Evolutionary conservation across 148 eudicot species (phyloP), one percentile per base, ranked within the genome.

Genomic region (Euryodendron excelsum): DNA sequence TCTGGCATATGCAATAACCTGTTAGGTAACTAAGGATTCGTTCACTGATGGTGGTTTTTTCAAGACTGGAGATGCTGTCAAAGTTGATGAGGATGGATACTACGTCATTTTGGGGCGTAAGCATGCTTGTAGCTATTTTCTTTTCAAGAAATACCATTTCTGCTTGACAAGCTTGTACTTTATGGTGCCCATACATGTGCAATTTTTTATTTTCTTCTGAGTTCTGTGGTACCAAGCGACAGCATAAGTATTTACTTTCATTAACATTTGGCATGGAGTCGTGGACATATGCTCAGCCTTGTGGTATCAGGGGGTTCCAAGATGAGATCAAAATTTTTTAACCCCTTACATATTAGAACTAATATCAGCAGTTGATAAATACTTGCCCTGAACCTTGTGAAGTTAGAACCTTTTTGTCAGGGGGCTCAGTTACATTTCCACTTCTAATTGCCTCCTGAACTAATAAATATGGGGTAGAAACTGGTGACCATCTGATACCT

Each of bases 11-110:
- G 59, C 50, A 69, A 75, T 47, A 63, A 44, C 55, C 78, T 84
- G 52, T 33, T 80, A 96, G 99, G 99, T 96, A 71, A 96, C 98
- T 52, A 86, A 89, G 85, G 88, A 83, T 44, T 96, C 99, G 33
- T 96, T 96, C 80, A 88, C 79, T 69, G 92, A 88, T 69, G 99
- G 82, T 77, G 97, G 97, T 7, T 96, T 83, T 86, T 96, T 96
- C 88, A 96, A 85, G 86, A 96, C 99, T 5, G 99, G 99, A 65
- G 99, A 96, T 78, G 90, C 98, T 75, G 97, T 86, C 65, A 91
- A 80, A 78, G 77, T 86, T 53, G 99, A 93, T 78, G 98, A 91
- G 87, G 98, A 96, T 82, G 99, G 99, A 71, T 96, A 96, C 85
- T 93, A 86, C 72, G 75, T 89, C 77, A 96, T 96, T 77, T 84